phyloP scores from a whole-genome alignment of 2,329 filamentous ascomycete genomes.

The Tolypocladium endophyticum region DNA sequence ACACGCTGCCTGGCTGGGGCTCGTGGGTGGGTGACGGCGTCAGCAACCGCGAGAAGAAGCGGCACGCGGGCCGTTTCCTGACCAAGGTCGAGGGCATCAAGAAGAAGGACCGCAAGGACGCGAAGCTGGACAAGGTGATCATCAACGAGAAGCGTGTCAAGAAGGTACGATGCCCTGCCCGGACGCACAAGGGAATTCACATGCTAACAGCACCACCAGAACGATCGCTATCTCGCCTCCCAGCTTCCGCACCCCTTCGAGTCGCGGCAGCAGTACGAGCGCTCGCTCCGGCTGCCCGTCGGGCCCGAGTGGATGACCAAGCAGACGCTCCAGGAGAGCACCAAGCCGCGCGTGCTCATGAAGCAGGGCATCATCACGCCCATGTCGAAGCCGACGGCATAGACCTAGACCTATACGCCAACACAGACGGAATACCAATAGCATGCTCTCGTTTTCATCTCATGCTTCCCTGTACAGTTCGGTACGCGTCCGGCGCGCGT shows the following conservation, averaged over 20 bases:
- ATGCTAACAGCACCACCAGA: slow-evolving; percentile 33
- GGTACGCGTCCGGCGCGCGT: background rate
- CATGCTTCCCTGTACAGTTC: background rate
- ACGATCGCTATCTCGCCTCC: slow-evolving; percentile 75
- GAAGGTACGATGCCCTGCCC: slow-evolving; percentile 49
- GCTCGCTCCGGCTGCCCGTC: slow-evolving; percentile 73
- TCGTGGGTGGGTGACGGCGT: slow-evolving; percentile 81
- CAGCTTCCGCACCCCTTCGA: slow-evolving; percentile 86
- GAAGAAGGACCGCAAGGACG: slow-evolving; percentile 68
- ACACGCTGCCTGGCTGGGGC: slow-evolving; percentile 89
- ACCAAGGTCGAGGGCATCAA: slow-evolving; percentile 64
- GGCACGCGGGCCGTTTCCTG: slow-evolving; percentile 52
- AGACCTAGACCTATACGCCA: slow-evolving; percentile 2
- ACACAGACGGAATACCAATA: background rate
- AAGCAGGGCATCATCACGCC: slow-evolving; percentile 86
- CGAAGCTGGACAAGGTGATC: slow-evolving; percentile 73
- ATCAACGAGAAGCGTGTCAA: slow-evolving; percentile 85
- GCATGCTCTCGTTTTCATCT: background rate
- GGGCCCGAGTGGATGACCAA: slow-evolving; percentile 97
- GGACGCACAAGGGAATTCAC: background rate
- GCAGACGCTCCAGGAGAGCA: slow-evolving; percentile 79
- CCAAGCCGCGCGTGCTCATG: slow-evolving; percentile 79
- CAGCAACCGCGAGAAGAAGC: slow-evolving; percentile 55
- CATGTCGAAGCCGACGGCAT: slow-evolving; percentile 62
- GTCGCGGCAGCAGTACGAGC: slow-evolving; percentile 78